phyloP scores from a whole-genome alignment of 352 stramenopile species.

The Detonula confervacea region DNA sequence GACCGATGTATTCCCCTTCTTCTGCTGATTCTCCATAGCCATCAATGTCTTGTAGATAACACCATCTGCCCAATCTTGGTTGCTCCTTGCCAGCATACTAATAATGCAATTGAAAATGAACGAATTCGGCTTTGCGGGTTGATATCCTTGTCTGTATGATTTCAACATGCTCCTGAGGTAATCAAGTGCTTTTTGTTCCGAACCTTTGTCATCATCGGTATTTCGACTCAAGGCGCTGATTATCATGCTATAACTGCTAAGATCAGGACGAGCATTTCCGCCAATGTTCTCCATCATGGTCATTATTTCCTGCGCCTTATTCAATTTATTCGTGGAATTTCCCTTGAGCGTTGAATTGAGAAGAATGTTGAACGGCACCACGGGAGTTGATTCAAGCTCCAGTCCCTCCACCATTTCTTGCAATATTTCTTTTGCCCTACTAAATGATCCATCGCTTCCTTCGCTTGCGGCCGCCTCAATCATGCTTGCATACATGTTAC shows the following conservation, averaged over 20 bases:
- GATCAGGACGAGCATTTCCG: conserved; percentile 48
- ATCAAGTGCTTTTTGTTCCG: conserved; percentile 46
- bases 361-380: conserved; percentile 47
- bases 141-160: conserved; percentile 50
- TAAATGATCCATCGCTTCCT: conserved; percentile 17
- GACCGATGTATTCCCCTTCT: conserved; percentile 33
- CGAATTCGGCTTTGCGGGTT: conserved; percentile 42
- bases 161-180: conserved; percentile 51
- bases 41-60: conserved; percentile 46
- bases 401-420: conserved; percentile 25
- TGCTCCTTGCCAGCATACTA: conserved; percentile 45
- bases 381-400: conserved; percentile 16
- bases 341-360: conserved; percentile 34
- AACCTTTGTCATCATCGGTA: background rate
- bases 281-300: conserved; percentile 37
- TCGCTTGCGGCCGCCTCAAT: conserved; percentile 21
- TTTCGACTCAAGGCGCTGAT: conserved; percentile 40
- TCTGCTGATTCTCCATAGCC: conserved; percentile 53
- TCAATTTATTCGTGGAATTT: conserved; percentile 23
- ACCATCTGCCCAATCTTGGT: conserved; percentile 37
- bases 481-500: conserved; percentile 27
- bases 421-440: conserved; percentile 32
- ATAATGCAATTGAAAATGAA: conserved; percentile 57
- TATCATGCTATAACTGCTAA: conserved; percentile 46
- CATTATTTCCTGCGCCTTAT: conserved; percentile 45